Base-by-base conservation (phyloP, 2,329 filamentous ascomycete genomes). In the Xenoacremonium recifei region DNA sequence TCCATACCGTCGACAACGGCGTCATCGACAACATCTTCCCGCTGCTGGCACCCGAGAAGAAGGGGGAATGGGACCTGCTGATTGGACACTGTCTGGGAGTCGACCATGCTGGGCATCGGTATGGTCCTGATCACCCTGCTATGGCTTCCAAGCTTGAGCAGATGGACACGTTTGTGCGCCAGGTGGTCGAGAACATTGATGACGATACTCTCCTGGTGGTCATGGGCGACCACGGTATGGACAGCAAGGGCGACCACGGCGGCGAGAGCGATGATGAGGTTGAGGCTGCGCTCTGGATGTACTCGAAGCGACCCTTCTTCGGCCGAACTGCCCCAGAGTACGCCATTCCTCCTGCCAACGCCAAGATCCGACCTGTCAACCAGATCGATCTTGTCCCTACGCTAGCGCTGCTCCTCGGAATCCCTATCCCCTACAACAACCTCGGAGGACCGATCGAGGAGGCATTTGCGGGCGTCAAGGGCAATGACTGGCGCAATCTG, bases 161-260 rank as follows among this genome's bases (percentile, higher is more conserved):
- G 67, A 99, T 99, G 92, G 83, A 99, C 57, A 69, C 63, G 1
- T 84, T 96, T 21, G 75, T 97, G 44, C 79, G 82, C 32, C 76
- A 85, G 19, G 73, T 97, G 40, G 82, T 87, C 3, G 72, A 78
- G 1, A 71, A 72, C 4, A 71, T 99, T 15, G 92, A 96, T 55
- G 86, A 96, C 39, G 72, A 89, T 41, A 99, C 93, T 0, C 72
- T 99, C 17, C 72, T 99, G 25, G 82, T 99, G 16, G 87, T 99
- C 12, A 95, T 99, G 89, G 93, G 93, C n/a, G 93, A 99, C 62
- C 93, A 99, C 61, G 93, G 93, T 10, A 99, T 99, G 93, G 93
- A 99, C 64, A 74, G 80, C 47, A 97, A 99, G 69, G 93, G 93
- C 15, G 93, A 99, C 53, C 93, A 99, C 60, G 93, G 93, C n/a